These are phyloP conservation scores for Hydrangea macrophylla DNA, from an alignment of 148 eudicot species.

Conservation along the genomic window DNA sequence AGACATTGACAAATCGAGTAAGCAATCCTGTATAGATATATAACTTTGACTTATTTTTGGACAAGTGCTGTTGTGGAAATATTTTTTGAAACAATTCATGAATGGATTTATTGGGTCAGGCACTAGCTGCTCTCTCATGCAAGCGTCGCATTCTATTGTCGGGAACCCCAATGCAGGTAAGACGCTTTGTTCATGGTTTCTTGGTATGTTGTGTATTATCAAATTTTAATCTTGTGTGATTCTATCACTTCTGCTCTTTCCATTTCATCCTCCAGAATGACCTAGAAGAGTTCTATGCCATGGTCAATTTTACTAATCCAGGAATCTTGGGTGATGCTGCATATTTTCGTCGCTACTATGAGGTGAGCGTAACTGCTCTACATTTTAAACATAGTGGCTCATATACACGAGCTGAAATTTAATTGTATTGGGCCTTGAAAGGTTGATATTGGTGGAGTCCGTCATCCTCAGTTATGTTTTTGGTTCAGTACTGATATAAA, in stretches of 20 bases:
- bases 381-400: not conserved
- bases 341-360: conserved; percentile 87
- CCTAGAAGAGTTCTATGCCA: conserved; percentile 93
- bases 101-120: conserved; percentile 43
- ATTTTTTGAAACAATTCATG: not conserved
- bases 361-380: conserved; percentile 47
- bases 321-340: conserved; percentile 88
- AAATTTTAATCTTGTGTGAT: conserved; percentile 10
- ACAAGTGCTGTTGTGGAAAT: not conserved
- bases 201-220: conserved; percentile 9
- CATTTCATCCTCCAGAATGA: conserved; percentile 58
- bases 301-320: conserved; percentile 97
- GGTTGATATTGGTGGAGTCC: not conserved
- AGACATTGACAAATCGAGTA: conserved; percentile 89
- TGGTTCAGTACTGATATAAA: not conserved
- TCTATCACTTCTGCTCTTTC: not conserved
- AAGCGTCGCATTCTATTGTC: conserved; percentile 89
- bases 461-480: no score
- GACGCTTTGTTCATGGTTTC: conserved; percentile 14
- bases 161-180: conserved; percentile 99
- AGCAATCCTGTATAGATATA: conserved; percentile 18
- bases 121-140: conserved; percentile 87
- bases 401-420: not conserved
- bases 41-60: not conserved
- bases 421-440: not conserved